Percentiles rank a stretch among this genome's conserved stretches.
phyloP scores from a whole-genome alignment of 306 rosid genomes.

The Rosa lucieae region DNA sequence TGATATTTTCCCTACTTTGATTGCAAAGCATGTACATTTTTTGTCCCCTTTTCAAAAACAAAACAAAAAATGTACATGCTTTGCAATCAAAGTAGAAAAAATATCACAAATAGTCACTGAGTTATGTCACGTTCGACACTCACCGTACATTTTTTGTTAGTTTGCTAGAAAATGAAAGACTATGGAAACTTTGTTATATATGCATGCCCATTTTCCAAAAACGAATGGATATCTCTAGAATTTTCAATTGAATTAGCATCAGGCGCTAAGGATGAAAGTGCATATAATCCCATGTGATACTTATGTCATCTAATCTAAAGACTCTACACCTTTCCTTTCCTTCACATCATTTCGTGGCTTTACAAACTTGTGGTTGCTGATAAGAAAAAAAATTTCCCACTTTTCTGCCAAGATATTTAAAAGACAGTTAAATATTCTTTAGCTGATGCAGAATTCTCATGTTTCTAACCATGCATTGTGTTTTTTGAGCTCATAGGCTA shows the following conservation, averaged over 20 bases:
- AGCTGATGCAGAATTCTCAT: background rate
- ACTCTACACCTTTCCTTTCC: too few species aligned
- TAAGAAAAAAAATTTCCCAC: background rate
- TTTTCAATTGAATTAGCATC: background rate
- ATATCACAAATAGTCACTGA: too few species aligned
- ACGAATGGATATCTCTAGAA: background rate
- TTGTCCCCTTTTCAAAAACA: too few species aligned
- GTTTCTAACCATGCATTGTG: background rate
- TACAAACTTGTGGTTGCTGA: background rate
- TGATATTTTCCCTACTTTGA: too few species aligned
- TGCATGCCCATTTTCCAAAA: background rate
- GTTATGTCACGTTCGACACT: too few species aligned
- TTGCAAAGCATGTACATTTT: too few species aligned
- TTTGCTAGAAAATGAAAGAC: background rate
- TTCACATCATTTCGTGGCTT: background rate
- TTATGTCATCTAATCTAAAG: background rate
- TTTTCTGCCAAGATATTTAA: background rate
- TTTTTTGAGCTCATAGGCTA: slow-evolving; percentile 49
- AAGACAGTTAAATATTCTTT: background rate
- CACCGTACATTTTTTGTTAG: background rate
- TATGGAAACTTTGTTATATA: background rate
- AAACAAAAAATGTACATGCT: too few species aligned
- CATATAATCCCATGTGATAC: background rate
- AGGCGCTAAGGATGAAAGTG: background rate
- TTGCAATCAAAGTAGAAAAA: too few species aligned